Evolutionary conservation across 352 stramenopile species (phyloP).

Genomic region (Plasmopara halstedii): DNA sequence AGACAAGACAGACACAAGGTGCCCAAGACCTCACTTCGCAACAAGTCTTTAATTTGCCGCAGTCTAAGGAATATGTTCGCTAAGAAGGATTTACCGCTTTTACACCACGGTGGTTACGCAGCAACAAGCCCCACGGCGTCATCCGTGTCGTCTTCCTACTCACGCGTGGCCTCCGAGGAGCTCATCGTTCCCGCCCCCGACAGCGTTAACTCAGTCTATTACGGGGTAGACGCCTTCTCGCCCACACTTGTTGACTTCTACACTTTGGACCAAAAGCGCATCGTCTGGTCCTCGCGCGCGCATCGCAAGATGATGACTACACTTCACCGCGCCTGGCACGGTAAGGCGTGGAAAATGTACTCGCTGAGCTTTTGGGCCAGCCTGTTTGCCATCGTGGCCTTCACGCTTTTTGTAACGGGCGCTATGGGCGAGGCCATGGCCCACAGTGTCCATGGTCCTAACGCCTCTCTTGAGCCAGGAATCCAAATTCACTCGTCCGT

Average conservation of each 20-base stretch:
- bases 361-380: constrained; percentile 74
- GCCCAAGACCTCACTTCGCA: not conserved
- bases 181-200: constrained; percentile 69
- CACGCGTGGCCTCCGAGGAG: constrained; percentile 65
- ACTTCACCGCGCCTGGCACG: constrained; percentile 68
- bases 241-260: constrained; percentile 83
- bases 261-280: constrained; percentile 76
- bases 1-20: not conserved
- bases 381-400: constrained; percentile 43
- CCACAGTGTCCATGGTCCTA: constrained; percentile 30
- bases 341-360: constrained; percentile 53
- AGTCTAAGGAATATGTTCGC: constrained; percentile 16
- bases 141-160: constrained; percentile 43
- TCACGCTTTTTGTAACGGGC: constrained; percentile 52
- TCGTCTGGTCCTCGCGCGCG: constrained; percentile 79
- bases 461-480: constrained; percentile 9
- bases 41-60: constrained; percentile 21
- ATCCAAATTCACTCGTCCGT: constrained; percentile 32
- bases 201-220: constrained; percentile 79
- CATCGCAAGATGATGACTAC: constrained; percentile 88
- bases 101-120: constrained; percentile 35
- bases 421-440: constrained; percentile 48
- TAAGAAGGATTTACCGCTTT: constrained; percentile 47
- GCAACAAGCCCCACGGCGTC: constrained; percentile 33
- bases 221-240: constrained; percentile 80